Evolutionary conservation across 2,329 filamentous ascomycete genomes (phyloP).

Genomic region (Nannizzia gypsea): DNA sequence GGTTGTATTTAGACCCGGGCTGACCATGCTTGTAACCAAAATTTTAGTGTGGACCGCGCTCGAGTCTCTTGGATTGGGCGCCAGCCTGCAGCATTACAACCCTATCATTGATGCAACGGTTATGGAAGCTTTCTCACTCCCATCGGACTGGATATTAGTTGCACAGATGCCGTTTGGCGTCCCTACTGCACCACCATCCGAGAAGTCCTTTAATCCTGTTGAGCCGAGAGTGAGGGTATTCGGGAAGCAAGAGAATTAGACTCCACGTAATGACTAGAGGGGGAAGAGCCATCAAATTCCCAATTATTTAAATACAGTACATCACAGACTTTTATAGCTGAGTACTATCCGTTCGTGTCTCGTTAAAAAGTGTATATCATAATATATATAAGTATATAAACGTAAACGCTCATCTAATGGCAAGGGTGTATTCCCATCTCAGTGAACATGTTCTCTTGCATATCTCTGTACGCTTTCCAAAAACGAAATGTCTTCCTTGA

Average conservation of each 20-base stretch:
- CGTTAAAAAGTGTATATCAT: background rate
- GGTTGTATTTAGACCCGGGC: background rate
- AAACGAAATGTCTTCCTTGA: conserved; percentile 32
- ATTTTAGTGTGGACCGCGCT: conserved; percentile 61
- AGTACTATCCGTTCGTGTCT: background rate
- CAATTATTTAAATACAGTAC: too few species aligned
- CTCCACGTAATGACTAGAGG: background rate
- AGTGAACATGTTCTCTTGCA: conserved; percentile 23
- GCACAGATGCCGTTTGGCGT: conserved; percentile 75
- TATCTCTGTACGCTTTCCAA: conserved; percentile 32
- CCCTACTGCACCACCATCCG: conserved; percentile 40
- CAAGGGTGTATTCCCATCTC: background rate
- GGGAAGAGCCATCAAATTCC: too few species aligned
- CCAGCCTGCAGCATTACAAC: conserved; percentile 91
- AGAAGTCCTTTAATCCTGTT: conserved; percentile 54
- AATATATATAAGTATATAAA: background rate
- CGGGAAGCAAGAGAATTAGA: conserved; percentile 20
- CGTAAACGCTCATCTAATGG: background rate
- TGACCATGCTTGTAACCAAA: background rate
- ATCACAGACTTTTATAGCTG: background rate
- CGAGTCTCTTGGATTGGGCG: conserved; percentile 71
- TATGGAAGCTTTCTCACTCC: conserved; percentile 56
- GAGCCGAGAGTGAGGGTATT: conserved; percentile 57
- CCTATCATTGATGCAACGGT: conserved; percentile 68
- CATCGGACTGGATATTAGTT: conserved; percentile 61